Conservation (phyloP, 768 basidiomycete genomes). For the Podaxis pistillaris region DNA sequence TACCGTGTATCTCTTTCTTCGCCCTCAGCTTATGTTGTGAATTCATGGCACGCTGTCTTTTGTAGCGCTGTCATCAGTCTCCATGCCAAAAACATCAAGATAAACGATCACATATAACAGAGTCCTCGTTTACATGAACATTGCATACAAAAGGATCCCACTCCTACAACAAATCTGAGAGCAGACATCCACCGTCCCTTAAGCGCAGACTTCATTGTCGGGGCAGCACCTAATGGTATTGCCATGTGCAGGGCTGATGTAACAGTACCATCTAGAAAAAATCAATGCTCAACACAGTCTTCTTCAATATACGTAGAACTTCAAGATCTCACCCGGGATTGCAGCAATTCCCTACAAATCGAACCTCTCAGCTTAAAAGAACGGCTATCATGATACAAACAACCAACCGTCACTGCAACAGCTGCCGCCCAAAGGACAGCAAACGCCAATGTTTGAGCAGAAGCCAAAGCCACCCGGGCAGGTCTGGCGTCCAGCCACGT, state of each 20-base stretch:
- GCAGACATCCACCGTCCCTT: background rate
- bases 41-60: too few relatives aligned
- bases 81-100: background rate
- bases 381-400: too few relatives aligned
- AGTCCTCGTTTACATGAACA: background rate
- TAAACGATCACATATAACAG: background rate
- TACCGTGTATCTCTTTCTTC: background rate
- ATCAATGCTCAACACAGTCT: background rate
- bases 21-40: background rate
- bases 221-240: background rate
- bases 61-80: background rate
- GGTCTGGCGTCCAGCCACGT: background rate
- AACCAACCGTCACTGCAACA: slow-evolving; percentile 10
- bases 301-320: background rate
- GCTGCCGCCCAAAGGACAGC: slow-evolving; percentile 15
- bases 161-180: background rate
- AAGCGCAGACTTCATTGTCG: background rate
- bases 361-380: background rate
- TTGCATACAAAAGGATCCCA: background rate
- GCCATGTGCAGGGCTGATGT: background rate
- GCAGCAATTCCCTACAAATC: slow-evolving; percentile 3
- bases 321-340: background rate
- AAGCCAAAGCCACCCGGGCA: slow-evolving; percentile 2
- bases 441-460: slow-evolving; percentile 7
- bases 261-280: slow-evolving; percentile 6